Percentiles rank a stretch among this genome's conserved stretches.
Evolutionary conservation across 768 basidiomycete genomes (phyloP).

Genomic region (Clathrus columnatus): DNA sequence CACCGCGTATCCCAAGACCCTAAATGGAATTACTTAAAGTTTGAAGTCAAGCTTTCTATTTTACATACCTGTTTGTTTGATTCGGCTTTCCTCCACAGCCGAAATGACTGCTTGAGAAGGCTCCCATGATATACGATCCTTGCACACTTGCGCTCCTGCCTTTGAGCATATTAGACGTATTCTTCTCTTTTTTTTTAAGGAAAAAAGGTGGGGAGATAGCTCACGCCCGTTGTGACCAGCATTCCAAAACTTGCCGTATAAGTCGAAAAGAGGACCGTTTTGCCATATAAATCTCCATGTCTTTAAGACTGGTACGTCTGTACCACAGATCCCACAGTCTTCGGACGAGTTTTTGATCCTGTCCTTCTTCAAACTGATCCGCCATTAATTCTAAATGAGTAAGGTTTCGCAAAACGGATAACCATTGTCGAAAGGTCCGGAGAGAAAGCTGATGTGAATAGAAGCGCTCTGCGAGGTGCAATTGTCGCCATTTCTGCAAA

Average conservation of each 20-base stretch:
- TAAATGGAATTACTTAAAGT: conserved; percentile 21
- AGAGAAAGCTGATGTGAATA: conserved; percentile 36
- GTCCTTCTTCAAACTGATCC: conserved; percentile 35
- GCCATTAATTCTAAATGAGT: conserved; percentile 41
- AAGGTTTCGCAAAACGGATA: conserved; percentile 29
- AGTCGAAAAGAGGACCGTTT: conserved; percentile 29
- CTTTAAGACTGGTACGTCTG: conserved; percentile 32
- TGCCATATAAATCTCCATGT: conserved; percentile 18
- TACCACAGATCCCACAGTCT: conserved; percentile 55
- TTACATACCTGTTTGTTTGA: conserved; percentile 42
- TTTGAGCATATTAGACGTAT: conserved; percentile 18
- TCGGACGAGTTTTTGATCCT: conserved; percentile 29
- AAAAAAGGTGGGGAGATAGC: conserved; percentile 15
- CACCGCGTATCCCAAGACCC: conserved; percentile 47
- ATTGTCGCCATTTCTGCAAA: conserved; percentile 50
- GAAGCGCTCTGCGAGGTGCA: conserved; percentile 45
- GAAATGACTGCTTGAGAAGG: conserved; percentile 38
- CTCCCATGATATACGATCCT: conserved; percentile 32
- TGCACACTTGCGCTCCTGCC: conserved; percentile 37
- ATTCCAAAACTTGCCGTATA: conserved; percentile 36
- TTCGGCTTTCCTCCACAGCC: conserved; percentile 47
- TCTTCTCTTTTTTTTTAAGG: not conserved
- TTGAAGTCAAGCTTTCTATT: not conserved
- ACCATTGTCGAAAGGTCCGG: conserved; percentile 49
- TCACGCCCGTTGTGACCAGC: conserved; percentile 54